These are phyloP conservation scores for Parasitella parasitica DNA, from an alignment of 371 early-diverging fungal species.

Conservation along the genomic window DNA sequence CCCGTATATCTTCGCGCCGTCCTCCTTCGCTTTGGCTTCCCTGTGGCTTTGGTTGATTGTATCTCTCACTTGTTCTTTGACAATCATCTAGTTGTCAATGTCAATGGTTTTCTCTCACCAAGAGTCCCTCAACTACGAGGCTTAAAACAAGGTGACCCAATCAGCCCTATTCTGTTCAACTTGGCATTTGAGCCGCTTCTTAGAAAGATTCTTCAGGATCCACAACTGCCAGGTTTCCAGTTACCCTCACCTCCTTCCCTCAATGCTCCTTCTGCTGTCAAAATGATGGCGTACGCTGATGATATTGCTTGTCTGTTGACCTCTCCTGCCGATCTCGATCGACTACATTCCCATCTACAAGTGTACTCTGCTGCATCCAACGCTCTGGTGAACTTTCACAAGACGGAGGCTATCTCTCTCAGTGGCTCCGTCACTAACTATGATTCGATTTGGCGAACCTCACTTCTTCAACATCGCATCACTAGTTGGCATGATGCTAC, in stretches of 20 bases:
- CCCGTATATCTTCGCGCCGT: conserved; percentile 8
- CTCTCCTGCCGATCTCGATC: background rate
- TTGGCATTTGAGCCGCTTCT: conserved; percentile 19
- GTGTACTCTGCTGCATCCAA: conserved; percentile 5
- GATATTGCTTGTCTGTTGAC: conserved; percentile 16
- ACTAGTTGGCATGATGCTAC: conserved; percentile 2
- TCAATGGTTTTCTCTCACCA: conserved; percentile 14
- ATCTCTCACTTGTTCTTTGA: conserved; percentile 16
- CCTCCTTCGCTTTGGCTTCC: conserved; percentile 1
- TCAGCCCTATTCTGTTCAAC: conserved; percentile 18
- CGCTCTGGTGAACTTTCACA: conserved; percentile 3
- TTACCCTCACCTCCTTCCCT: background rate
- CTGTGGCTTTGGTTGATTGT: background rate
- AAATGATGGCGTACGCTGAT: conserved; percentile 19
- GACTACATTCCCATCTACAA: background rate
- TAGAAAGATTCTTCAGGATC: background rate
- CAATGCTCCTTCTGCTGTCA: background rate
- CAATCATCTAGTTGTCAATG: background rate
- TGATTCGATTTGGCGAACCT: background rate
- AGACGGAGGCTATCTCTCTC: conserved; percentile 10
- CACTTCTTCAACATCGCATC: background rate
- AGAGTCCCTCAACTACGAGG: conserved; percentile 13
- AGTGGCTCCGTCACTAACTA: background rate
- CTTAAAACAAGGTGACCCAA: conserved; percentile 18
- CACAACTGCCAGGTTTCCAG: background rate